These are phyloP conservation scores for Lophiotrema nucula DNA, from an alignment of 495 filamentous ascomycete genomes.

Conservation along the genomic window DNA sequence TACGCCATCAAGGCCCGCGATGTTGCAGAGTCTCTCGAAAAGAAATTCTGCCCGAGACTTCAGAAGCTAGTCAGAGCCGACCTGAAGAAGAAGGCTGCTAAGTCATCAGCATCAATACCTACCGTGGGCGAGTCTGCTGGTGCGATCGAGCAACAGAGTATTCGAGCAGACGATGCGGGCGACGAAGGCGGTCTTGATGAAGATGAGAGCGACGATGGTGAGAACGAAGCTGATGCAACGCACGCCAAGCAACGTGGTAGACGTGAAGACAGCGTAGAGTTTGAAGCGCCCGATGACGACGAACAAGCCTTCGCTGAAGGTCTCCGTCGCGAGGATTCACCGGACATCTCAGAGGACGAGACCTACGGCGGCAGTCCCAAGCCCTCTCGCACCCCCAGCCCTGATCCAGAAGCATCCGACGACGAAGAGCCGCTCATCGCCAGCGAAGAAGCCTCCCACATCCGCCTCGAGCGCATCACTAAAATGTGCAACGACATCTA, in stretches of 20 bases:
- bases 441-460: conserved; percentile 14
- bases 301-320: conserved; percentile 61
- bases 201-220: conserved; percentile 71
- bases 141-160: conserved; percentile 59
- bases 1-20: conserved; percentile 80
- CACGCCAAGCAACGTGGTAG: conserved; percentile 71
- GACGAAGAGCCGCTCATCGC: conserved; percentile 41
- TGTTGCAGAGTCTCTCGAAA: conserved; percentile 75
- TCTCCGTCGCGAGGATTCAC: conserved; percentile 19
- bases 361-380: conserved; percentile 34
- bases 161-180: conserved; percentile 43
- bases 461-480: conserved; percentile 65
- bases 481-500: conserved; percentile 58
- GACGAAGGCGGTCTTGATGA: conserved; percentile 50
- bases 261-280: conserved; percentile 75
- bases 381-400: conserved; percentile 4
- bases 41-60: conserved; percentile 70
- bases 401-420: conserved; percentile 12
- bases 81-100: conserved; percentile 70
- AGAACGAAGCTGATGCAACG: conserved; percentile 82
- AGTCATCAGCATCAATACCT: conserved; percentile 70
- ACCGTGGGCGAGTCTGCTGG: conserved; percentile 79
- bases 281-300: conserved; percentile 88
- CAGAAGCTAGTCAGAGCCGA: conserved; percentile 67
- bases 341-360: conserved; percentile 25